Evolutionary conservation across 441 rosid species (phyloP).

Genomic region (Euphorbia schlechtendalii): DNA sequence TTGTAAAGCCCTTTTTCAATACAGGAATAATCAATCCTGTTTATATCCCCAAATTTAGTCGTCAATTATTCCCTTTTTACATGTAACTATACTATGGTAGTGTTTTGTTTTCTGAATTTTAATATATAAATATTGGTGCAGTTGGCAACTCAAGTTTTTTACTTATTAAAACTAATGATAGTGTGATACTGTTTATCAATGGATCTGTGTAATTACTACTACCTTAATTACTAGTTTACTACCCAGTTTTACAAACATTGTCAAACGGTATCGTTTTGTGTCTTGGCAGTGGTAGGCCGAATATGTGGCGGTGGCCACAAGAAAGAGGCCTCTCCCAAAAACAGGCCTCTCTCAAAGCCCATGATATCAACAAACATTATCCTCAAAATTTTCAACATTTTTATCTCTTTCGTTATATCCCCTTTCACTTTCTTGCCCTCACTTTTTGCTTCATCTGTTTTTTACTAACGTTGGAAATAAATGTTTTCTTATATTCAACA

Average conservation of each 20-base stretch:
- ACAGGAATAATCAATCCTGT: background rate
- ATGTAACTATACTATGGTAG: background rate
- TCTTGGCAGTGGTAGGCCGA: background rate
- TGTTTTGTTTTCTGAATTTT: background rate
- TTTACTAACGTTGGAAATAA: too few species aligned
- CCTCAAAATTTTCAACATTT: background rate
- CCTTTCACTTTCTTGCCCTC: too few species aligned
- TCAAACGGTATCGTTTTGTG: too few species aligned
- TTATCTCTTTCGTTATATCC: too few species aligned
- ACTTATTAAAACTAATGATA: too few species aligned
- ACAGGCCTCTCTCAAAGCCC: background rate
- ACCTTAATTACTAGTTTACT: too few species aligned
- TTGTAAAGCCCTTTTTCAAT: conserved; percentile 1
- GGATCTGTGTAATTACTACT: too few species aligned
- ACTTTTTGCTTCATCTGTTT: too few species aligned
- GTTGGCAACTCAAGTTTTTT: too few species aligned
- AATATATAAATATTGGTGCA: background rate
- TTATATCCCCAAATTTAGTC: background rate
- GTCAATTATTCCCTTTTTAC: background rate
- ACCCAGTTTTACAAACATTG: too few species aligned
- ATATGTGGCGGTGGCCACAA: background rate
- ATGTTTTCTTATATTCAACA: too few species aligned
- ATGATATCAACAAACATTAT: background rate
- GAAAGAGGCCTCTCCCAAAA: background rate
- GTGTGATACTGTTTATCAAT: too few species aligned